Evolutionary conservation across 139 green algal genomes (phyloP), one percentile per base, ranked within the genome.

Genomic region (Tetraselmis striata): DNA sequence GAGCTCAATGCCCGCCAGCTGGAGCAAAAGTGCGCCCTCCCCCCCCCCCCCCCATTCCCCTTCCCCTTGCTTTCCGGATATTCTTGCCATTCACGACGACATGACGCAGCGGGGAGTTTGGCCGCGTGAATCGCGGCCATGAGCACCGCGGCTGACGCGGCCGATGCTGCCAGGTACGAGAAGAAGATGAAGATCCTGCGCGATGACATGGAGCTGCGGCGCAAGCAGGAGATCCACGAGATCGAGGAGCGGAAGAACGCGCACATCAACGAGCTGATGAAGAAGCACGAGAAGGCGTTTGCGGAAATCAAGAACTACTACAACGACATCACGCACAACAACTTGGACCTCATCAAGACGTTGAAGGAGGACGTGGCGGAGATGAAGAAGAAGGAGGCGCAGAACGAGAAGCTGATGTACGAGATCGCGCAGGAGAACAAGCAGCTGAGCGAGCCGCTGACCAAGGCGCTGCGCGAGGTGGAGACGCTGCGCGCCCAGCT

Each of bases 271-370:
- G 91, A 95, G 84, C 86, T 97, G 2, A 95, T 96, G 91, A 93
- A 96, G 87, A 91, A 94, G 83, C 93, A 97, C 83, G 90, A 95
- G 78, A 87, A 30, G 2, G 92, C 94, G 0, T 97, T 96, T 79
- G 85, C 85, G 11, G 94, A 97, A 82, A 96, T 98, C 89, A 96
- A 96, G 78, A 94, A 94, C 83, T 98, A 98, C 88, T 98, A 97
- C 92, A 96, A 96, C 75, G 93, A 97, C 85, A 95, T 98, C 87
- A 97, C 93, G 2, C 89, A 93, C 88, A 95, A 97, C 87, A 98
- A 98, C 88, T 88, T 98, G 77, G 94, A 98, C 87, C 89, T 98
- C 29, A 98, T 98, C 86, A 97, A 97, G 89, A 92, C 92, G 23
- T 89, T 94, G 18, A 95, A 96, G 87, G 95, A 97, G 83, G 94